A percentile compares a stretch with the other conserved stretches of the same genome.
These are phyloP conservation scores for Coniochaeta hoffmannii DNA, from an alignment of 2,329 filamentous ascomycete genomes.

Conservation along the genomic window DNA sequence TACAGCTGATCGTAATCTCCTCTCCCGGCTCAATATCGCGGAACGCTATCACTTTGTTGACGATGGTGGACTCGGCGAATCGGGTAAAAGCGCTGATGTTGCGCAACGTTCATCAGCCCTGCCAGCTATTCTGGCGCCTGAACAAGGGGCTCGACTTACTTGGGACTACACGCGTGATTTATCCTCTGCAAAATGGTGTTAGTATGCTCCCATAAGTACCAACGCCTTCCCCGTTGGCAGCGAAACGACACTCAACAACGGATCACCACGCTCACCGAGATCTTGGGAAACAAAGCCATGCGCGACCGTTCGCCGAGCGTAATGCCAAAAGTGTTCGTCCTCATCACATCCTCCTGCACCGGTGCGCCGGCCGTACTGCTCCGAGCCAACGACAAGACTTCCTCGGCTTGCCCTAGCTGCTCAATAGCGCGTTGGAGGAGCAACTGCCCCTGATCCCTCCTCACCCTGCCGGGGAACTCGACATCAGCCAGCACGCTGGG, in stretches of 20 bases:
- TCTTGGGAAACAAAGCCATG: slow-evolving; percentile 17
- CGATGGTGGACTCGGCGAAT: slow-evolving; percentile 13
- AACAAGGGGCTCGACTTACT: slow-evolving; percentile 11
- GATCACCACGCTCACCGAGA: slow-evolving; percentile 8
- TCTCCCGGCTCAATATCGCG: slow-evolving; percentile 19
- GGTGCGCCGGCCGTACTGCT: slow-evolving; percentile 5
- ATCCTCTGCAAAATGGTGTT: slow-evolving; percentile 8
- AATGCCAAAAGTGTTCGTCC: slow-evolving; percentile 13
- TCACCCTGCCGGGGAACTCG: slow-evolving; percentile 9
- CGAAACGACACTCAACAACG: neutral
- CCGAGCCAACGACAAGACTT: slow-evolving; percentile 2
- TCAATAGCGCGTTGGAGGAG: slow-evolving; percentile 14
- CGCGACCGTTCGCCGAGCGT: slow-evolving; percentile 5
- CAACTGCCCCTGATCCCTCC: slow-evolving; percentile 12
- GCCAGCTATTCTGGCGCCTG: neutral
- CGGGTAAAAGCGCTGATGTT: slow-evolving; percentile 13
- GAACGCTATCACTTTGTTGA: slow-evolving; percentile 18
- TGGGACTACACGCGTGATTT: slow-evolving; percentile 19
- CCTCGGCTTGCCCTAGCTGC: slow-evolving; percentile 8
- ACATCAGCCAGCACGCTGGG: slow-evolving; percentile 18
- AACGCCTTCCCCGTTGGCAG: neutral
- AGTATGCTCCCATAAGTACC: neutral
- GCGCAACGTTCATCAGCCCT: neutral
- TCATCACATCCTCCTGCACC: slow-evolving; percentile 14
- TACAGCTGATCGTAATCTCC: slow-evolving; percentile 23